Evolutionary conservation across 139 green algal species (phyloP).

Genomic region (Micromonas pusilla): DNA sequence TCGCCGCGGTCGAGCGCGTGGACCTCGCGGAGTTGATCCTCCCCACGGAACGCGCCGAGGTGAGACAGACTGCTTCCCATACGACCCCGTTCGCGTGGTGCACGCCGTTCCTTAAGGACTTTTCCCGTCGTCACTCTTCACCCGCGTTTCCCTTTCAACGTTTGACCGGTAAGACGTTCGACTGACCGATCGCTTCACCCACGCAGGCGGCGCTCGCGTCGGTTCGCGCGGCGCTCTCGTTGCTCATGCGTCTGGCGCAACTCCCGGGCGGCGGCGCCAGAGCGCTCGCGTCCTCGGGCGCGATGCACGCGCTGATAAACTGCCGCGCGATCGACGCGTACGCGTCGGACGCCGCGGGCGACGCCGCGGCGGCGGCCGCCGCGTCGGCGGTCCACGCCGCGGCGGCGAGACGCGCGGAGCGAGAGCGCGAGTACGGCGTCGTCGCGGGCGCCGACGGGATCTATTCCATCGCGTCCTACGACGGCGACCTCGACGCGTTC

Average conservation of each 20-base stretch:
- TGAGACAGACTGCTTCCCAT: too few species aligned
- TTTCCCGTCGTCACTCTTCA: too few species aligned
- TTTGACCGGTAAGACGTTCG: too few species aligned
- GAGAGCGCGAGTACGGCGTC: too few species aligned
- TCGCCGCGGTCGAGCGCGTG: not conserved
- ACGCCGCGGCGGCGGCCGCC: not conserved
- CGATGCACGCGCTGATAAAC: constrained; percentile 7
- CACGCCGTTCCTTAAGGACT: too few species aligned
- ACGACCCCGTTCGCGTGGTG: too few species aligned
- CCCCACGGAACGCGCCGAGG: not conserved
- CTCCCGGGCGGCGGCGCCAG: not conserved
- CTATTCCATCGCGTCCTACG: too few species aligned
- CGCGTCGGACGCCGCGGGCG: not conserved
- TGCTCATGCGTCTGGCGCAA: constrained; percentile 9
- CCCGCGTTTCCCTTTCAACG: too few species aligned
- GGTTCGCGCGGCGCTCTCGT: not conserved
- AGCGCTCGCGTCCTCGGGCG: not conserved
- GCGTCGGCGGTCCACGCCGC: not conserved
- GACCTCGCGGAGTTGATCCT: not conserved
- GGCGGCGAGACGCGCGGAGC: too few species aligned
- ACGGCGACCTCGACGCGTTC: too few species aligned
- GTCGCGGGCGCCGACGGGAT: too few species aligned
- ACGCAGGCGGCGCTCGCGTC: not conserved
- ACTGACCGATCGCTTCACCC: too few species aligned
- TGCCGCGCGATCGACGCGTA: constrained; percentile 19